Evolutionary conservation across 331 rosid species (phyloP).

Genomic region (Quercus lobata): DNA sequence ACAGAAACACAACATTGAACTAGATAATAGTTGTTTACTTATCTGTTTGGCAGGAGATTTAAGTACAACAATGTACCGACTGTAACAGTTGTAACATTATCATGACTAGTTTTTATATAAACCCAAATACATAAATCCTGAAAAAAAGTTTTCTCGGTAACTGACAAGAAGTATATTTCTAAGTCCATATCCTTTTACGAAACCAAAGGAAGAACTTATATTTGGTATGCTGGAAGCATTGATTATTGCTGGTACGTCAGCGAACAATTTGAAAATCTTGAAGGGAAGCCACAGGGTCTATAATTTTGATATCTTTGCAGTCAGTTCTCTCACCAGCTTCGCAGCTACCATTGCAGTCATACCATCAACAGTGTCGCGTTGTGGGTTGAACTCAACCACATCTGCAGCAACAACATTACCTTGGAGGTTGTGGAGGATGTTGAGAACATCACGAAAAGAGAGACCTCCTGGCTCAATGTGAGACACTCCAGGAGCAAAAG

Average conservation of each 20-base stretch:
- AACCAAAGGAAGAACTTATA: not conserved
- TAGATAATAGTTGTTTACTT: not conserved
- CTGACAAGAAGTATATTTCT: not conserved
- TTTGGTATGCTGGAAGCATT: conserved; percentile 4
- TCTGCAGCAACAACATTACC: conserved; percentile 84
- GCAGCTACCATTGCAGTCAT: conserved; percentile 99
- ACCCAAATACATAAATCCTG: not conserved
- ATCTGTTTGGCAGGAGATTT: not conserved
- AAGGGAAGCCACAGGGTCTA: not conserved
- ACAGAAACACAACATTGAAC: not conserved
- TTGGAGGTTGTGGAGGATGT: conserved; percentile 86
- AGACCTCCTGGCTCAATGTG: conserved; percentile 96
- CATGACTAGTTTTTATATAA: not conserved
- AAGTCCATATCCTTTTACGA: conserved; percentile 1
- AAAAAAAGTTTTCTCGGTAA: not conserved
- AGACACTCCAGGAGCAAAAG: conserved; percentile 97
- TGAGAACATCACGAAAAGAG: conserved; percentile 84
- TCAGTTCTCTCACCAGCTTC: conserved; percentile 84
- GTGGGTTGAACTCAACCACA: conserved; percentile 91
- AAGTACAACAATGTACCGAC: not conserved
- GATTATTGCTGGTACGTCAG: not conserved
- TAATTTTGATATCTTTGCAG: conserved; percentile 85
- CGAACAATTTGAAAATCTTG: not conserved
- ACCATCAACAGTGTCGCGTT: conserved; percentile 91
- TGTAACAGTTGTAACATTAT: not conserved